These are phyloP conservation scores for Poteriospumella lacustris DNA, from an alignment of 108 stramenopile species.

Conservation along the genomic window DNA sequence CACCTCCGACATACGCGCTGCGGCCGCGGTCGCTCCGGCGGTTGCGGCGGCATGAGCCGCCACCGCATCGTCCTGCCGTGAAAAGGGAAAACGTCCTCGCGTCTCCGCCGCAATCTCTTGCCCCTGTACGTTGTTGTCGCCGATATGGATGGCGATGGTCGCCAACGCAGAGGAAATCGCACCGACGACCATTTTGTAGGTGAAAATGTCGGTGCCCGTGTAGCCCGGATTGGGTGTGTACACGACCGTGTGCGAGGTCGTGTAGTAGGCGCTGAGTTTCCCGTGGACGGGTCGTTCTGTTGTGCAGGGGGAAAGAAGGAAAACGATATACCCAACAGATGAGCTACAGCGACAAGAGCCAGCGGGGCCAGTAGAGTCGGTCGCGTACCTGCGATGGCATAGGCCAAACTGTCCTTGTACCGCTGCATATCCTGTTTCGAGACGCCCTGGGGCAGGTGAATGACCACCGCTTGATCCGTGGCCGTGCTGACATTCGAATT, in stretches of 20 bases:
- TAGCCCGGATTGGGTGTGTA: constrained; percentile 23
- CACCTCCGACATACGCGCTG: too few relatives aligned
- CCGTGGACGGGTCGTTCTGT: constrained; percentile 25
- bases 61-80: too few relatives aligned
- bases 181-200: background rate
- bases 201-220: constrained; percentile 18
- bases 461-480: background rate
- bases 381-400: background rate
- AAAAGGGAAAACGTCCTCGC: background rate
- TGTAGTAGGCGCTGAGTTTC: constrained; percentile 3
- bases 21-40: too few relatives aligned
- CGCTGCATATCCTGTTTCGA: background rate
- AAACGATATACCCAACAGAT: background rate
- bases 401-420: background rate
- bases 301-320: background rate
- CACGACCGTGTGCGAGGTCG: background rate
- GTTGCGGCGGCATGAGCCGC: too few relatives aligned
- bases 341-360: too few relatives aligned
- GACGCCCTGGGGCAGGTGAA: constrained; percentile 1
- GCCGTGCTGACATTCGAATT: background rate
- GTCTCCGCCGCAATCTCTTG: background rate
- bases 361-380: too few relatives aligned
- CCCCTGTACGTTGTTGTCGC: background rate
- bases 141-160: background rate
- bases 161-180: background rate